A percentile compares a stretch with the other conserved stretches of the same genome.
phyloP scores from a whole-genome alignment of 2,329 filamentous ascomycete species.

The Colletotrichum sp. region DNA sequence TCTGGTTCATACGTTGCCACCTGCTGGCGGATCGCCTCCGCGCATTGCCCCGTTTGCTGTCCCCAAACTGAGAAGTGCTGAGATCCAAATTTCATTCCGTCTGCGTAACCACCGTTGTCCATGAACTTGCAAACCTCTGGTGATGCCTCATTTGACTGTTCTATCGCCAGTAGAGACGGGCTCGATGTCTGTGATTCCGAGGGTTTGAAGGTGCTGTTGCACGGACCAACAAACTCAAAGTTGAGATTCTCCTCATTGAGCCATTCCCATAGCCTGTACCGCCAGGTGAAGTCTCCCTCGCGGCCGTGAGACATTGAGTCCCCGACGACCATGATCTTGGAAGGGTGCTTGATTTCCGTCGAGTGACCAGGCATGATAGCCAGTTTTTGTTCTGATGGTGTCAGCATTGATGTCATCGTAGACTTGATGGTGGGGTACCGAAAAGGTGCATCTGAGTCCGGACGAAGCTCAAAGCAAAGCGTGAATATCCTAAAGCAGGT shows the following conservation, averaged over 20 bases:
- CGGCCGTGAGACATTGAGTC: conserved; percentile 43
- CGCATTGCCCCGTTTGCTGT: conserved; percentile 32
- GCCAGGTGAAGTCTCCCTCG: conserved; percentile 48
- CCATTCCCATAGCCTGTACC: conserved; percentile 47
- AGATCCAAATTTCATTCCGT: conserved; percentile 31
- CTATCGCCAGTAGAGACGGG: conserved; percentile 15
- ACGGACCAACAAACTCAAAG: conserved; percentile 39
- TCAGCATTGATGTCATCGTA: background rate
- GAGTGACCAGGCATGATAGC: background rate
- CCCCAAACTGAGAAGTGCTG: conserved; percentile 40
- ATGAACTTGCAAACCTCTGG: background rate
- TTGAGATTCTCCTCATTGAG: conserved; percentile 27
- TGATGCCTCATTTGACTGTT: background rate
- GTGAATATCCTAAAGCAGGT: background rate
- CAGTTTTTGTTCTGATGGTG: background rate
- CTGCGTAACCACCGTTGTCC: conserved; percentile 34
- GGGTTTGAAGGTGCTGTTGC: conserved; percentile 34
- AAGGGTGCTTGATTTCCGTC: background rate
- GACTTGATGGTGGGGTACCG: background rate
- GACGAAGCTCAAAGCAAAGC: background rate
- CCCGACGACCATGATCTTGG: conserved; percentile 38
- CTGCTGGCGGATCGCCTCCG: conserved; percentile 30
- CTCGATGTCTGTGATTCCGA: background rate
- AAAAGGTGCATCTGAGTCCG: background rate
- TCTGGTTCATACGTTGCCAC: conserved; percentile 35